Percentiles rank a stretch among this genome's conserved stretches.
Conservation (phyloP, 2,329 filamentous ascomycete genomes). For the Tolypocladium tropicale region DNA sequence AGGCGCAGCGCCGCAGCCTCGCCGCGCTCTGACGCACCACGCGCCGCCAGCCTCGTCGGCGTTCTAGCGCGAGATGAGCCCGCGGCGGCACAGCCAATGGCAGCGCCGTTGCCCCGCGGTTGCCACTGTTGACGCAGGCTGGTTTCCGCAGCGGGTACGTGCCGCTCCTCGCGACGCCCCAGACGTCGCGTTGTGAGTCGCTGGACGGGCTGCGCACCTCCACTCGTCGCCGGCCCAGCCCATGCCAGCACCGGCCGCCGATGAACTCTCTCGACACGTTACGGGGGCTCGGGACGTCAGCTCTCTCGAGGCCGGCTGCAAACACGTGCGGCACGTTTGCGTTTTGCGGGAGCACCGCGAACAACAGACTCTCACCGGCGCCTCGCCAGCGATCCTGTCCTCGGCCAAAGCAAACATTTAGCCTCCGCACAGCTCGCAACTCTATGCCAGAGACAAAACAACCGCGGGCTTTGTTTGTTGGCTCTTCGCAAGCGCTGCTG, state of each 20-base stretch:
- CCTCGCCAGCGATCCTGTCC: not conserved
- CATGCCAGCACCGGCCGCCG: not conserved
- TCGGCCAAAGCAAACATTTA: not conserved
- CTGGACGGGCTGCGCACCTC: conserved; percentile 1
- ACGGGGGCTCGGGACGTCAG: too few species aligned
- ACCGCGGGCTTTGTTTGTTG: not conserved
- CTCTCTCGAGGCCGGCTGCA: not conserved
- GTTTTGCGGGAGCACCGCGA: not conserved
- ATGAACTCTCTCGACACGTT: not conserved
- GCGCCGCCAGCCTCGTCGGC: not conserved
- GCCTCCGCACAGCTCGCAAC: not conserved
- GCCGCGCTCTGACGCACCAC: not conserved
- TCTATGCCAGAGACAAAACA: not conserved
- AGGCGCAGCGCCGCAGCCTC: conserved; percentile 7
- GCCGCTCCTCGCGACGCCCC: conserved; percentile 5
- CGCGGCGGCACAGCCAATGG: conserved; percentile 28
- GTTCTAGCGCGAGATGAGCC: conserved; percentile 7
- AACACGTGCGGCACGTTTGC: not conserved
- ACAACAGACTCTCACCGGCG: not conserved
- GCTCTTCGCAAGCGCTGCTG: not conserved
- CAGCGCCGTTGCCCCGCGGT: conserved; percentile 43
- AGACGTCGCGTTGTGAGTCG: conserved; percentile 13
- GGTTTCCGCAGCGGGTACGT: not conserved
- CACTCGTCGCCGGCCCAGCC: not conserved
- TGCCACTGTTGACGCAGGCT: conserved; percentile 38